Evolutionary conservation across 345 rosid genomes (phyloP), one percentile per base, ranked within the genome.

Genomic region (Lumnitzera racemosa): DNA sequence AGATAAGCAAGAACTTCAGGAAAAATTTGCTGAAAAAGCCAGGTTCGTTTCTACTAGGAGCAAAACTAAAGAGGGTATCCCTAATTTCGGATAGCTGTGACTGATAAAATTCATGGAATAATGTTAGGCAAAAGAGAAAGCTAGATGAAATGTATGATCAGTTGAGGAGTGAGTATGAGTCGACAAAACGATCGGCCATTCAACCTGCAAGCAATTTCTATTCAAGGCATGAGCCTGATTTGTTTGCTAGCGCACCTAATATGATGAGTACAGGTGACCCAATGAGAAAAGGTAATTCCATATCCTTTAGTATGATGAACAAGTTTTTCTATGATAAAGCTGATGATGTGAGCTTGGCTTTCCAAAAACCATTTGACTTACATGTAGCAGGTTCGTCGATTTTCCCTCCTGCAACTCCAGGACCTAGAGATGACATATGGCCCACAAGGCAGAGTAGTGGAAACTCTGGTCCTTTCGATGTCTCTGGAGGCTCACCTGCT

Each of bases 111-210:
- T 36, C 43, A 36, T 36, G 43, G 9, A 36, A 36, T 36, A 36
- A 64, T 70, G 60, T 54, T 86, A 90, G 97, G 74, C 96, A 87
- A 80, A 94, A 94, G 89, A 86, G 96, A 68, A 94, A 88, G 70
- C 96, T 88, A 51, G 99, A 94, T 68, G 99, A 94, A 76, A 94
- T 94, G 96, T 90, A 94, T 65, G 99, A 94, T 68, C 95, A 83
- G 60, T 62, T 94, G 76, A 81, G 91, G 70, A 86, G 71, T 56
- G 96, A 94, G 64, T 81, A 74, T 7, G 90, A 94, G 66, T 82
- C 95, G 13, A 61, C 72, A 58, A 90, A 90, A 75, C 75, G 96
- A 73, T 73, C 96, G 61, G 82, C 97, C 49, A 81, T 88, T 71
- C 96, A 87, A 69, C 96, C 95, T 48, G 69, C 81, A 15, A 83